Base-by-base conservation (phyloP, 129 eudicot species). In the Tagetes patula region DNA sequence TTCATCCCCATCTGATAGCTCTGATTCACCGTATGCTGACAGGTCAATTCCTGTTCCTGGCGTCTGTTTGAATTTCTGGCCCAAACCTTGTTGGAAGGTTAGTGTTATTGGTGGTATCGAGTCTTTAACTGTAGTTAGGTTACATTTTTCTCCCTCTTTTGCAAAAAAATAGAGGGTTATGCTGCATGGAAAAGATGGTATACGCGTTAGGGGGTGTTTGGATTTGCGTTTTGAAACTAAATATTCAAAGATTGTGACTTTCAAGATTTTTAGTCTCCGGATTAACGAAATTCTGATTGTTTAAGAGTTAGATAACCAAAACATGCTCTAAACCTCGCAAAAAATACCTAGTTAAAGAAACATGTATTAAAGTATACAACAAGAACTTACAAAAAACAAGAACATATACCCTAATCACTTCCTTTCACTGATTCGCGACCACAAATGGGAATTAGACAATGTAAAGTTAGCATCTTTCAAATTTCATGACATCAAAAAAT, bases 21-120 rank as follows among this genome's bases (percentile, higher is more conserved):
- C 89, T 6, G 77, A 61, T 76, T 84, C 89, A 42, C 85, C 86
- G 50, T 83, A 87, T 53, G 71, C 75, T 55, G 96, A 86, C 3
- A 95, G 81, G 68, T 95, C 91, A 36, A 95, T 82, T 32, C 97
- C 99, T 1, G 97, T 91, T 79, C 99, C 97, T 0, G 87, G 77
- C 8, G 86, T 85, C 78, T 95, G 99, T 69, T 65, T 83, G 50
- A 95, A 95, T 66, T 85, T 88, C 82, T 95, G 99, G 27, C 85
- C 94, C 71, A 95, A 77, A 65, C 99, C 99, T 85, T 83, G 82
- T 77, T 88, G 64, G 73, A 95, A 95, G 38, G 72, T 79, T 46
- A 88, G 79, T 0, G 89, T 85, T 10, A 95, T 70, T 45, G 96
- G 94, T 36, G 88, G 84, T 59, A 76, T 75, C 41, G 76, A 60